phyloP scores from a whole-genome alignment of 2,329 filamentous ascomycete species.

The Chaetomium globosum region DNA sequence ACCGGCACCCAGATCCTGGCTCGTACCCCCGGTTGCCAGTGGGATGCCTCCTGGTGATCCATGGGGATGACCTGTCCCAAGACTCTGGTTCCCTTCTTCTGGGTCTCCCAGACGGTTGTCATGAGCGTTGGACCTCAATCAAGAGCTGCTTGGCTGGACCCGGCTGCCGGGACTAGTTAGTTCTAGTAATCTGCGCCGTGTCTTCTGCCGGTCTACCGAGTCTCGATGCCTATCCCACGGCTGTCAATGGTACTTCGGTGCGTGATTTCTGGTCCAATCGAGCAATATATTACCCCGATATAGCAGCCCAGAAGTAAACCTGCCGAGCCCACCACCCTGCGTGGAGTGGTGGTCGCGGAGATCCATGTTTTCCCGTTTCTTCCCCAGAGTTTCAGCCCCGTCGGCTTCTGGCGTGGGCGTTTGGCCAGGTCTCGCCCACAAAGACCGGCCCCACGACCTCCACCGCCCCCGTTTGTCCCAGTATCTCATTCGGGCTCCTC shows the following conservation, averaged over 20 bases:
- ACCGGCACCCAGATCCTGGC: slow-evolving; percentile 5
- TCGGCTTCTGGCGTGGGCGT: background rate
- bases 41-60: slow-evolving; percentile 2
- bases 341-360: slow-evolving; percentile 16
- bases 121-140: background rate
- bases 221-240: slow-evolving; percentile 4
- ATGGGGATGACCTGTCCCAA: slow-evolving; percentile 5
- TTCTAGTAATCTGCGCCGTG: background rate
- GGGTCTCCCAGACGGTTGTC: background rate
- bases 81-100: slow-evolving; percentile 8
- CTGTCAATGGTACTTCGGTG: slow-evolving; percentile 26
- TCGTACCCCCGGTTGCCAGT: background rate
- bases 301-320: slow-evolving; percentile 28
- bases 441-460: slow-evolving; percentile 11
- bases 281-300: slow-evolving; percentile 36
- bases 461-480: slow-evolving; percentile 3
- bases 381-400: slow-evolving; percentile 14
- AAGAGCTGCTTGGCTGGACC: slow-evolving; percentile 29
- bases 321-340: slow-evolving; percentile 21
- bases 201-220: slow-evolving; percentile 5
- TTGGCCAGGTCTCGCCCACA: slow-evolving; percentile 7
- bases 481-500: slow-evolving; percentile 34
- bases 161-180: slow-evolving; percentile 26
- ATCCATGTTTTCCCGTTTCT: slow-evolving; percentile 21
- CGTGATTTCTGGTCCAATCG: slow-evolving; percentile 38